These are phyloP conservation scores for Fusarium domesticum DNA, from an alignment of 2,329 filamentous ascomycete genomes.

Conservation along the genomic window DNA sequence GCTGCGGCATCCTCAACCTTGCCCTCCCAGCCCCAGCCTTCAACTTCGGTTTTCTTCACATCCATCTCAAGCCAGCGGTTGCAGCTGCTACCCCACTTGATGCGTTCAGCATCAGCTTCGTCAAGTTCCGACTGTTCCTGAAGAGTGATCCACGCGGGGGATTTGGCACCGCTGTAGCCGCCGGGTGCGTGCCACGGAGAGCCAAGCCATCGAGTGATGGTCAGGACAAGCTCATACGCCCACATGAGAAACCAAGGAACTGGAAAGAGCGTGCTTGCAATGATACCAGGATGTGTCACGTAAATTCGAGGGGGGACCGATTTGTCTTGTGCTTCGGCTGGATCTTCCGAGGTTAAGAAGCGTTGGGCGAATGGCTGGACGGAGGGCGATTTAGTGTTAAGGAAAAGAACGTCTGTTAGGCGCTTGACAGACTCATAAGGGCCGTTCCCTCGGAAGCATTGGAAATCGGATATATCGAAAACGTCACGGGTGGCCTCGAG, in stretches of 20 bases:
- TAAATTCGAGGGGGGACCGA: conserved; percentile 61
- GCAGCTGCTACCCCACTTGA: conserved; percentile 83
- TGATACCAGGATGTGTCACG: conserved; percentile 81
- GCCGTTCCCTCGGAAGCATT: conserved; percentile 59
- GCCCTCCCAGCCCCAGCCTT: conserved; percentile 78
- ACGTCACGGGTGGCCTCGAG: conserved; percentile 60
- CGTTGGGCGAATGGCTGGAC: conserved; percentile 53
- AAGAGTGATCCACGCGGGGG: conserved; percentile 76
- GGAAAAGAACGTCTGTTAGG: conserved; percentile 76
- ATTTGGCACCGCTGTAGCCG: conserved; percentile 73
- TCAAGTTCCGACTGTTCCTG: conserved; percentile 62
- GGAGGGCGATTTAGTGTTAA: conserved; percentile 68
- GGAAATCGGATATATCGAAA: conserved; percentile 69
- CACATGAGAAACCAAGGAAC: conserved; percentile 67
- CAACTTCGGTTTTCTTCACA: conserved; percentile 76
- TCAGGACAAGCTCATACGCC: conserved; percentile 65
- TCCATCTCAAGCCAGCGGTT: conserved; percentile 55
- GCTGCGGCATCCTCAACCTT: conserved; percentile 46
- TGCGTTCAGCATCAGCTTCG: conserved; percentile 48
- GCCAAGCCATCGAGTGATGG: conserved; percentile 71
- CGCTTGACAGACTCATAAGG: conserved; percentile 89
- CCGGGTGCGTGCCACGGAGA: conserved; percentile 83
- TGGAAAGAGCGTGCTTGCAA: conserved; percentile 76
- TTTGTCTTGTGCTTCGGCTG: conserved; percentile 19
- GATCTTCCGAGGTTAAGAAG: conserved; percentile 48